Percentiles rank a stretch among this genome's conserved stretches.
These are phyloP conservation scores for Erysimum cheiranthoides DNA, from an alignment of 345 rosid species.

Conservation along the genomic window DNA sequence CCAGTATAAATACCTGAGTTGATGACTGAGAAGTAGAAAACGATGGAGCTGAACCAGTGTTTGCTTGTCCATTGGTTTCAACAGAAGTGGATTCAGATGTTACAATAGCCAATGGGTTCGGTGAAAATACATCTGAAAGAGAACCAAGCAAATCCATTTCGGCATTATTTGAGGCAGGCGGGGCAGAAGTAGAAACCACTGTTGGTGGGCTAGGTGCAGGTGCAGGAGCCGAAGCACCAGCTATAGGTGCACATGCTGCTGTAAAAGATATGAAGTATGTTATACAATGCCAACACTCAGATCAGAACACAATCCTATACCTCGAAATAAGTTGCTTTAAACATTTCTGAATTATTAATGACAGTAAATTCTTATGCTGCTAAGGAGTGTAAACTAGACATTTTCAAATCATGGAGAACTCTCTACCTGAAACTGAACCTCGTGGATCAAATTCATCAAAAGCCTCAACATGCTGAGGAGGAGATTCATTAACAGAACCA, in stretches of 20 bases:
- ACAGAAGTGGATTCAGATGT: constrained; percentile 55
- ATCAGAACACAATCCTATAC: background rate
- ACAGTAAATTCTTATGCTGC: background rate
- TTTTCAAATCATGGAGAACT: constrained; percentile 1
- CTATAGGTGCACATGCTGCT: constrained; percentile 41
- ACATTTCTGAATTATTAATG: background rate
- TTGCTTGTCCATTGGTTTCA: constrained; percentile 54
- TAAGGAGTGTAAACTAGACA: background rate
- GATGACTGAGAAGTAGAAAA: constrained; percentile 55
- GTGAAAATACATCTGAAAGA: constrained; percentile 63
- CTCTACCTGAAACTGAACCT: constrained; percentile 63
- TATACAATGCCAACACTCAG: constrained; percentile 31
- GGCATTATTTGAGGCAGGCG: constrained; percentile 49
- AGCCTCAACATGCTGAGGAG: constrained; percentile 47
- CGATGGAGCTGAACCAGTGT: constrained; percentile 52
- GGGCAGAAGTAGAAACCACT: constrained; percentile 40
- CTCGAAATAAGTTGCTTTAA: background rate
- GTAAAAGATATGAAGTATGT: constrained; percentile 41
- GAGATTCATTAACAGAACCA: constrained; percentile 34
- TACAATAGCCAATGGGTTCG: constrained; percentile 61
- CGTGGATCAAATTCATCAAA: constrained; percentile 95
- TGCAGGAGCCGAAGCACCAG: constrained; percentile 30
- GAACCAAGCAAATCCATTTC: constrained; percentile 86
- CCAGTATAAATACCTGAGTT: constrained; percentile 57
- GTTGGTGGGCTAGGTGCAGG: constrained; percentile 34